Percentiles rank a stretch among this genome's conserved stretches.
phyloP scores from a whole-genome alignment of 2,329 filamentous ascomycete species.

The Colletotrichum cordylinicola region DNA sequence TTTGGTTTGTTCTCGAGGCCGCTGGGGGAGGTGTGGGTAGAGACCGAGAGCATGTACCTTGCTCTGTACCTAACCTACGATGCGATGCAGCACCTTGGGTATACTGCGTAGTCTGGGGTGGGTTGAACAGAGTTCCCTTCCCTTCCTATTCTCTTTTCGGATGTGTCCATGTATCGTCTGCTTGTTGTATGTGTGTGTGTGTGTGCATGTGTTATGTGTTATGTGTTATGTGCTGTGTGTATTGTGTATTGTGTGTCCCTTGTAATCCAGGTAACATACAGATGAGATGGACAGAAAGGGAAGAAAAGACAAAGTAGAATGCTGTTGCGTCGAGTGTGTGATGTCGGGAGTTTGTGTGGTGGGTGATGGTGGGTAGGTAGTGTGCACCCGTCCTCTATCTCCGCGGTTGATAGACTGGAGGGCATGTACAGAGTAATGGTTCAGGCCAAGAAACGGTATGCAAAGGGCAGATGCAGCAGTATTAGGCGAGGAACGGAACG shows the following conservation, averaged over 20 bases:
- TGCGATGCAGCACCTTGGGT: too few relatives aligned
- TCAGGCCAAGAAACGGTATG: not conserved
- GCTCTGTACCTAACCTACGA: not conserved
- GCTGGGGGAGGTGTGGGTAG: not conserved
- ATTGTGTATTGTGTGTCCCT: not conserved
- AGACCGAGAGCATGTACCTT: not conserved
- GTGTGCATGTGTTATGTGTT: not conserved
- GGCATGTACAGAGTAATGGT: not conserved
- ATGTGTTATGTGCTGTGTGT: not conserved
- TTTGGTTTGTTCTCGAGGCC: conserved; percentile 12
- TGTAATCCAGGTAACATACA: not conserved
- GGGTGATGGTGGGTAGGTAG: not conserved
- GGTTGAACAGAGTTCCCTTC: conserved; percentile 1
- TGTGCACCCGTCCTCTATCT: not conserved
- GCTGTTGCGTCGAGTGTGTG: not conserved
- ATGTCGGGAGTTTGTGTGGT: not conserved
- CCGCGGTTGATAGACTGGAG: not conserved
- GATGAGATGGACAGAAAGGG: not conserved
- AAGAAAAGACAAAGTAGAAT: not conserved
- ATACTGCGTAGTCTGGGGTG: not conserved
- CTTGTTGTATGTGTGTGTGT: not conserved
- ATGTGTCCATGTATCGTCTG: not conserved
- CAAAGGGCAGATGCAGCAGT: not conserved
- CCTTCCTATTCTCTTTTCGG: not conserved
- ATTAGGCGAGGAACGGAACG: not conserved